Percentiles rank a stretch among this genome's conserved stretches.
phyloP scores from a whole-genome alignment of 2,329 filamentous ascomycete genomes.

The Scopulariopsis brevicaulis region DNA sequence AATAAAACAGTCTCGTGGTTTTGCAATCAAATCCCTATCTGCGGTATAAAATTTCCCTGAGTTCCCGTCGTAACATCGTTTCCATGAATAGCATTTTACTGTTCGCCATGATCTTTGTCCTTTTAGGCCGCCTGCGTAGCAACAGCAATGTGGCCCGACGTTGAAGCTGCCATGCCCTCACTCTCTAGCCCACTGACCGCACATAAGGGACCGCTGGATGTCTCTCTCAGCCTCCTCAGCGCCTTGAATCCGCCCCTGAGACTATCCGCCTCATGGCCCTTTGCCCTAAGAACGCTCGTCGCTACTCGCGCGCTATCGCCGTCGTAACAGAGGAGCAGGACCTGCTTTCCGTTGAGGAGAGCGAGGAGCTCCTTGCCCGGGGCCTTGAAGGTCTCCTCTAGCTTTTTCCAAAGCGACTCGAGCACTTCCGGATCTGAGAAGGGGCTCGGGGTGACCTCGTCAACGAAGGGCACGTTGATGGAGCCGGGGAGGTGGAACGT shows the following conservation, averaged over 20 bases:
- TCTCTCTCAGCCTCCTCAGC: slow-evolving; percentile 5
- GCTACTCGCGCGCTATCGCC: slow-evolving; percentile 43
- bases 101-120: background rate
- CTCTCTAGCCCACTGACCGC: background rate
- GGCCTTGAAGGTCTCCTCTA: slow-evolving; percentile 29
- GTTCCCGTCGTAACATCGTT: no score
- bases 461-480: slow-evolving; percentile 29
- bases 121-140: background rate
- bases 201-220: background rate
- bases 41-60: no score
- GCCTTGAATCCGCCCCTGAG: slow-evolving; percentile 27
- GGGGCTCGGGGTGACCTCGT: slow-evolving; percentile 23
- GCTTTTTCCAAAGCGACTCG: slow-evolving; percentile 30
- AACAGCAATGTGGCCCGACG: background rate
- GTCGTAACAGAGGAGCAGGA: slow-evolving; percentile 39
- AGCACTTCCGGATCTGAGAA: slow-evolving; percentile 32
- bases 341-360: slow-evolving; percentile 17
- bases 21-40: no score
- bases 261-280: slow-evolving; percentile 33
- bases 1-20: no score
- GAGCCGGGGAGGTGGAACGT: slow-evolving; percentile 29
- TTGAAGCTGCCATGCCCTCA: background rate
- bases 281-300: slow-evolving; percentile 38
- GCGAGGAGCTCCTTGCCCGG: slow-evolving; percentile 9
- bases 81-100: no score